Evolutionary conservation across 2,329 filamentous ascomycete species (phyloP).

Genomic region (Pestalotiopsis fici): DNA sequence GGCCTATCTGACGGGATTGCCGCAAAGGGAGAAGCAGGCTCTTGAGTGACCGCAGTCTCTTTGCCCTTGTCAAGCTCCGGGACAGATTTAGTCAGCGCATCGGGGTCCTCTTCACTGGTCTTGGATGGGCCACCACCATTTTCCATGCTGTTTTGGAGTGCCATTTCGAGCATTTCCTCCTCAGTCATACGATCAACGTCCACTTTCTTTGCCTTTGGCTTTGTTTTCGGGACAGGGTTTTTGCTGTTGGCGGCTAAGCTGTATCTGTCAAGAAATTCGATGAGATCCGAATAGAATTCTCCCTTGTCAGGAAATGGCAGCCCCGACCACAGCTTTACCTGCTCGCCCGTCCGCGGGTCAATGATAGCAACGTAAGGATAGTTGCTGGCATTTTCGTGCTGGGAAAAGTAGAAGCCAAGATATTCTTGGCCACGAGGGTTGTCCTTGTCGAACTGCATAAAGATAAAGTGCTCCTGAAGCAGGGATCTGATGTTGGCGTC

Average conservation of each 20-base stretch:
- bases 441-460: conserved; percentile 90
- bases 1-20: conserved; percentile 71
- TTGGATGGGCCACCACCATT: conserved; percentile 41
- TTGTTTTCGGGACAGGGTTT: conserved; percentile 85
- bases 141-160: conserved; percentile 83
- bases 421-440: conserved; percentile 79
- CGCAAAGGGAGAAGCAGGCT: conserved; percentile 54
- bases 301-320: conserved; percentile 71
- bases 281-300: conserved; percentile 88
- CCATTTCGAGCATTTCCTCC: conserved; percentile 95
- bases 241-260: conserved; percentile 85
- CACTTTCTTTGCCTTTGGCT: conserved; percentile 69
- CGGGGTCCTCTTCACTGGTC: conserved; percentile 74
- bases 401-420: conserved; percentile 84
- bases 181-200: conserved; percentile 91
- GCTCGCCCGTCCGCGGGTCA: conserved; percentile 92
- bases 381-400: conserved; percentile 80
- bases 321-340: conserved; percentile 95
- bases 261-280: conserved; percentile 96
- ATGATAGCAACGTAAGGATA: conserved; percentile 97
- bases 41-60: conserved; percentile 34
- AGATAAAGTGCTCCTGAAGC: conserved; percentile 89
- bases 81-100: conserved; percentile 76
- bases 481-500: conserved; percentile 77
- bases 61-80: conserved; percentile 55